phyloP scores from a whole-genome alignment of 345 rosid species.

The Camelina sativa region DNA sequence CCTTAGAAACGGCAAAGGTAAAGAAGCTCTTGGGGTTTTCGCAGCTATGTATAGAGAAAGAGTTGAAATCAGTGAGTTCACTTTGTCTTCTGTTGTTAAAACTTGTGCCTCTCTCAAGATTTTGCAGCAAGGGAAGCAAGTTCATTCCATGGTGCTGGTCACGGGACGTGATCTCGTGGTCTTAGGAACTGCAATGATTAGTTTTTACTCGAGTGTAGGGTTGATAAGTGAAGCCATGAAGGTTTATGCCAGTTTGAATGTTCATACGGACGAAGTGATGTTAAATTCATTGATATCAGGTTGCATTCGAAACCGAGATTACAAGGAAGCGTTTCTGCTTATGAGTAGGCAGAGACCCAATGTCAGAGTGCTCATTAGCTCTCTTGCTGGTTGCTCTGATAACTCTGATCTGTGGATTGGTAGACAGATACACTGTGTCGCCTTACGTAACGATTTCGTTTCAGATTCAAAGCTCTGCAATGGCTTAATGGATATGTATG shows the following conservation, averaged over 20 bases:
- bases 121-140: constrained; percentile 70
- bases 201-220: constrained; percentile 66
- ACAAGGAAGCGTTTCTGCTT: constrained; percentile 58
- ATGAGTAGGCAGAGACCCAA: constrained; percentile 59
- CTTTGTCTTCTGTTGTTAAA: constrained; percentile 69
- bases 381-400: constrained; percentile 76
- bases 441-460: constrained; percentile 55
- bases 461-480: constrained; percentile 70
- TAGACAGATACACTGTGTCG: constrained; percentile 71
- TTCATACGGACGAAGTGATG: constrained; percentile 56
- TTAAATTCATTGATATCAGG: constrained; percentile 71
- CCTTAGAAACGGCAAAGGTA: constrained; percentile 54
- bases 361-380: constrained; percentile 62
- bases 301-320: constrained; percentile 59
- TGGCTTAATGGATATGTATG: constrained; percentile 76
- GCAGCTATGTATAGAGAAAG: constrained; percentile 57
- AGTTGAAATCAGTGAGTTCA: constrained; percentile 67
- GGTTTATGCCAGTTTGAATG: constrained; percentile 49
- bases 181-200: constrained; percentile 70
- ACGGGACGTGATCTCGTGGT: constrained; percentile 75
- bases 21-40: constrained; percentile 63
- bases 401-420: constrained; percentile 67
- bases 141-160: constrained; percentile 67
- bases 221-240: constrained; percentile 60
- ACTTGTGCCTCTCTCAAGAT: constrained; percentile 62